Base-by-base conservation (phyloP, 441 rosid genomes). In the Corymbia calophylla region DNA sequence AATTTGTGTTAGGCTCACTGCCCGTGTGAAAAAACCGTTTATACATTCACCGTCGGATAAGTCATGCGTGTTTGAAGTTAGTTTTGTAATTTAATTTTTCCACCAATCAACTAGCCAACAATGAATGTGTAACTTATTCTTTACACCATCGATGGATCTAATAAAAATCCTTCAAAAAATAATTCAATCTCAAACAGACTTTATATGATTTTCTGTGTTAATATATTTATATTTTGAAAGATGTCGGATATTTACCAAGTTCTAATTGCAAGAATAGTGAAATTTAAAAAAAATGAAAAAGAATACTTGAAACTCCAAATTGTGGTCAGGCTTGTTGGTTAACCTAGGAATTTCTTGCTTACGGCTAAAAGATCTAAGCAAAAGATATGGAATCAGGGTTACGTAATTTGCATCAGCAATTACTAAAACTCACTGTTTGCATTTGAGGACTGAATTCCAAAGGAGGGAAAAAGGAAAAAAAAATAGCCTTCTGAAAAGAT, bases 141-240 rank as follows among this genome's bases (percentile, higher is more conserved):
- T 66, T 68, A 4, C 2, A 17, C 3, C 0, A 7, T 31, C 6
- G 0, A 31, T 4, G 3, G 9, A 16, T 2, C 77, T 2, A 68
- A 68, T 68, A 68, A 8, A 68, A 8, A 17, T 68, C 44, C 2
- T 68, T 17, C 12, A 68, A 1, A 0, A 17, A 8, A 31, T 8
- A 31, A 8, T 31, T 66, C 23, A 66, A 8, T 16, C 44, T 31
- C 12, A 8, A 29, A 16, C 0, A 31, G 0, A 66, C 39, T 66
- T 16, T 31, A 16, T 16, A 16, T 66, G 11, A 66, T 31, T 31
- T 66, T 31, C 12, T 16, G 1, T 0, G 0, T 66, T 4, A 4
- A 8, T 7, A 66, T 66, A 2, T 16, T 31, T 4, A 31, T 10
- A 31, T 66, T 16, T 31, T 8, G 21, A 15, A 31, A 31, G 77